Percentiles rank a stretch among this genome's conserved stretches.
Evolutionary conservation across 1,139 yeast species (phyloP).

Genomic region (Suhomyces taliae): DNA sequence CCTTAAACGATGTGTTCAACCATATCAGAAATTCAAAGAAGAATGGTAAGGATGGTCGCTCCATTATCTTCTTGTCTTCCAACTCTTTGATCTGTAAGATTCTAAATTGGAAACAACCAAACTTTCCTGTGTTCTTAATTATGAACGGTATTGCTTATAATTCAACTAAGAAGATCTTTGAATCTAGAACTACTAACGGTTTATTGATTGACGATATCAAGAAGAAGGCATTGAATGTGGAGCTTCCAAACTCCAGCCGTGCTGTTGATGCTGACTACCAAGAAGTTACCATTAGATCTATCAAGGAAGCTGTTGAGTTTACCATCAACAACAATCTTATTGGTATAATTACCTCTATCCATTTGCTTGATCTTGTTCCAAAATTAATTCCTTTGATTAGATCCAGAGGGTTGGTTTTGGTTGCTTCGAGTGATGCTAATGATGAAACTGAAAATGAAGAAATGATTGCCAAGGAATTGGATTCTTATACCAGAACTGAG

Average conservation of each 20-base stretch:
- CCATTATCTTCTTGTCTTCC: constrained; percentile 79
- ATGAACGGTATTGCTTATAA: constrained; percentile 64
- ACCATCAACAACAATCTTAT: constrained; percentile 80
- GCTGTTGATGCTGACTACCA: constrained; percentile 28
- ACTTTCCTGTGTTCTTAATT: constrained; percentile 87
- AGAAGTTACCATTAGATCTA: constrained; percentile 45
- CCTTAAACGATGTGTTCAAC: constrained; percentile 70
- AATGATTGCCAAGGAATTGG: constrained; percentile 35
- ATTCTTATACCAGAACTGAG: constrained; percentile 50
- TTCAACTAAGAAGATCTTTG: constrained; percentile 27
- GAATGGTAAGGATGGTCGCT: constrained; percentile 39
- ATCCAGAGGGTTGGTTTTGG: constrained; percentile 77
- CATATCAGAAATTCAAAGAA: constrained; percentile 64
- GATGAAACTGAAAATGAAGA: constrained; percentile 31
- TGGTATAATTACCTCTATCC: constrained; percentile 77
- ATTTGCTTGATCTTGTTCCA: constrained; percentile 71
- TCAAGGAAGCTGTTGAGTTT: constrained; percentile 57
- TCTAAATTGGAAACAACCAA: constrained; percentile 97
- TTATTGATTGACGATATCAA: constrained; percentile 28
- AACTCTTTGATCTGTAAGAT: constrained; percentile 89
- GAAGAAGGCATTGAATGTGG: constrained; percentile 4
- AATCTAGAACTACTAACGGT: constrained; percentile 46
- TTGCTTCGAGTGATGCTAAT: constrained; percentile 54
- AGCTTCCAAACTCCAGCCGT: not conserved
- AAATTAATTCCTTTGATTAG: constrained; percentile 73